A percentile compares a stretch with the other conserved stretches of the same genome.
phyloP scores from a whole-genome alignment of 306 rosid genomes.

The Cucumis cinereus region DNA sequence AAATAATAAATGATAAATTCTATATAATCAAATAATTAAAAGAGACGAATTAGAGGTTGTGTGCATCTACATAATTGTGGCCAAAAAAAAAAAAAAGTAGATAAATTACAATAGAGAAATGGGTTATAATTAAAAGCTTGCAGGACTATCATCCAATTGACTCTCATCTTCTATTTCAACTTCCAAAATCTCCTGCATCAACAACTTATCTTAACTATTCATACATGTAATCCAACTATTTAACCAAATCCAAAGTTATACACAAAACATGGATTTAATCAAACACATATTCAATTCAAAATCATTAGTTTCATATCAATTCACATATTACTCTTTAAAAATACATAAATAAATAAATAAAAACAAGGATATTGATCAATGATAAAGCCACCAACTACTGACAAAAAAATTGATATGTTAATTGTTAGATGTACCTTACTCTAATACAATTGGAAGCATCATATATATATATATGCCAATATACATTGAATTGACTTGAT shows the following conservation, averaged over 20 bases:
- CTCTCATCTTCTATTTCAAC: conserved; percentile 83
- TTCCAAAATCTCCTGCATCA: conserved; percentile 76
- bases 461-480: background rate
- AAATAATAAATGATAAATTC: no score
- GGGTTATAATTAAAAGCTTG: conserved; percentile 30
- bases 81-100: no score
- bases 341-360: no score
- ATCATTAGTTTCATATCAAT: background rate
- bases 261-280: background rate
- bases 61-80: no score
- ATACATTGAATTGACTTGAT: background rate
- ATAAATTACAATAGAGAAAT: background rate
- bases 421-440: background rate
- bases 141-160: conserved; percentile 93
- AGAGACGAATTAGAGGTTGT: no score
- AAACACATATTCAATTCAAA: background rate
- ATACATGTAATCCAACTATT: background rate
- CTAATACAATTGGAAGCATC: background rate
- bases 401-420: background rate
- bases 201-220: background rate
- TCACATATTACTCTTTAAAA: background rate
- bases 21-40: no score
- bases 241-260: background rate
- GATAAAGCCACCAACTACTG: background rate
- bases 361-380: background rate